Evolutionary conservation across 306 rosid species (phyloP).

Genomic region (Dalbergia cochinchinensis): DNA sequence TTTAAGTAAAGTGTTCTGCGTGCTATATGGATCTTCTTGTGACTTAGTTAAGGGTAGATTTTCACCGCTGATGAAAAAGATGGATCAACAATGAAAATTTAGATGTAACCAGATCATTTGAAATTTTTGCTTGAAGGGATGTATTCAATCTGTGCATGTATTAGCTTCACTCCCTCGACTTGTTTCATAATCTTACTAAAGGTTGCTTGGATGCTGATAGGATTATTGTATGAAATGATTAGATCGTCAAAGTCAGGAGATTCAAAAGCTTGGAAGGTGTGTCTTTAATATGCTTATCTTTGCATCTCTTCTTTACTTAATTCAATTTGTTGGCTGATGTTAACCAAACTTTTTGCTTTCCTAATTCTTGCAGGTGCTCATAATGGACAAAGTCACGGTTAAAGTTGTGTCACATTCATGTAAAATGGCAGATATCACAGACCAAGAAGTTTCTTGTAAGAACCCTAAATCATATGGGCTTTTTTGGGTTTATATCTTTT

Average conservation of each 20-base stretch:
- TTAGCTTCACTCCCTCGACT: not conserved
- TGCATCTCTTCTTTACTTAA: slow-evolving; percentile 1
- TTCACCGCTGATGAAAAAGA: not conserved
- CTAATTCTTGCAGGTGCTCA: slow-evolving; percentile 70
- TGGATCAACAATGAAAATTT: no score
- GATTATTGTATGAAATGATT: slow-evolving; percentile 86
- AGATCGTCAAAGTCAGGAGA: slow-evolving; percentile 77
- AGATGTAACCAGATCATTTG: not conserved
- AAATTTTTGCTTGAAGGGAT: not conserved
- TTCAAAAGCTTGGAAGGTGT: slow-evolving; percentile 93
- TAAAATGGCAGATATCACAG: slow-evolving; percentile 97
- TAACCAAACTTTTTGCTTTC: not conserved
- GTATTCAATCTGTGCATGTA: not conserved
- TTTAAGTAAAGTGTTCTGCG: not conserved
- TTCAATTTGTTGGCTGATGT: slow-evolving; percentile 22
- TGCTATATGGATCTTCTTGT: no score
- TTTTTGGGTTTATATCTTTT: not conserved
- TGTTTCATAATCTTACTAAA: slow-evolving; percentile 26
- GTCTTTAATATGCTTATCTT: slow-evolving; percentile 39
- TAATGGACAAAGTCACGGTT: slow-evolving; percentile 94
- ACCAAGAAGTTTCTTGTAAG: slow-evolving; percentile 97
- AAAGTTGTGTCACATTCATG: slow-evolving; percentile 97
- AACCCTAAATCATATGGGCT: slow-evolving; percentile 3
- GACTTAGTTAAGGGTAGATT: not conserved
- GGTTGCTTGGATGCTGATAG: slow-evolving; percentile 47